Percentiles rank a stretch among this genome's conserved stretches.
Evolutionary conservation across 2,329 filamentous ascomycete genomes (phyloP).

Genomic region (Aspergillus novofumigatus): DNA sequence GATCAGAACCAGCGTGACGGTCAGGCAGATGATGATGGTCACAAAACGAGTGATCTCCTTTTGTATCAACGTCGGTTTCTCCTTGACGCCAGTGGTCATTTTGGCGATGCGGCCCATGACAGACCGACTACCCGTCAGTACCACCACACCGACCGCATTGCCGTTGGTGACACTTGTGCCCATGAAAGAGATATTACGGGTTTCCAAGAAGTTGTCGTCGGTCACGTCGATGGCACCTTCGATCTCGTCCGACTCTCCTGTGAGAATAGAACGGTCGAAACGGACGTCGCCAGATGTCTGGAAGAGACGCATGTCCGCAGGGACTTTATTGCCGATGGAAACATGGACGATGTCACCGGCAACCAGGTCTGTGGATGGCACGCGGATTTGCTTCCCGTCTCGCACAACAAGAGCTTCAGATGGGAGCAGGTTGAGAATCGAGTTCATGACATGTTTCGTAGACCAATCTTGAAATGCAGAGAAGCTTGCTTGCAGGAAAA

Average conservation of each 20-base stretch:
- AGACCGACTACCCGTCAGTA: constrained; percentile 67
- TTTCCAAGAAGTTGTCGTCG: constrained; percentile 73
- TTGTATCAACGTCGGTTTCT: constrained; percentile 65
- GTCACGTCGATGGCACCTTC: constrained; percentile 61
- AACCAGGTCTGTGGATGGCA: constrained; percentile 62
- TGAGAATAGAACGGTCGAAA: constrained; percentile 71
- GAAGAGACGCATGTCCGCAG: constrained; percentile 69
- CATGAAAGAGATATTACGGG: constrained; percentile 70
- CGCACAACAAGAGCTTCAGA: constrained; percentile 65
- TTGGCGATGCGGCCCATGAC: constrained; percentile 75
- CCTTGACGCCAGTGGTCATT: constrained; percentile 67
- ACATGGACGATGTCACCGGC: constrained; percentile 68
- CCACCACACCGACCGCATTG: constrained; percentile 62
- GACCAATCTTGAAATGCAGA: constrained; percentile 72
- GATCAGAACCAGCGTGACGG: constrained; percentile 56
- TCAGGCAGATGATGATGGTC: constrained; percentile 63
- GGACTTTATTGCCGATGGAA: constrained; percentile 69
- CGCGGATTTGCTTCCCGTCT: constrained; percentile 52
- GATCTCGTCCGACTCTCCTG: constrained; percentile 66
- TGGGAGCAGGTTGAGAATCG: constrained; percentile 72
- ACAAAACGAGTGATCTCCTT: constrained; percentile 72
- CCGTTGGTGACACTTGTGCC: constrained; percentile 73
- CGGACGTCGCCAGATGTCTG: constrained; percentile 66
- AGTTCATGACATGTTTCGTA: constrained; percentile 71
- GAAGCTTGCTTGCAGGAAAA: constrained; percentile 65